These are phyloP conservation scores for Phytophthora europaea DNA, from an alignment of 352 stramenopile species.

Conservation along the genomic window DNA sequence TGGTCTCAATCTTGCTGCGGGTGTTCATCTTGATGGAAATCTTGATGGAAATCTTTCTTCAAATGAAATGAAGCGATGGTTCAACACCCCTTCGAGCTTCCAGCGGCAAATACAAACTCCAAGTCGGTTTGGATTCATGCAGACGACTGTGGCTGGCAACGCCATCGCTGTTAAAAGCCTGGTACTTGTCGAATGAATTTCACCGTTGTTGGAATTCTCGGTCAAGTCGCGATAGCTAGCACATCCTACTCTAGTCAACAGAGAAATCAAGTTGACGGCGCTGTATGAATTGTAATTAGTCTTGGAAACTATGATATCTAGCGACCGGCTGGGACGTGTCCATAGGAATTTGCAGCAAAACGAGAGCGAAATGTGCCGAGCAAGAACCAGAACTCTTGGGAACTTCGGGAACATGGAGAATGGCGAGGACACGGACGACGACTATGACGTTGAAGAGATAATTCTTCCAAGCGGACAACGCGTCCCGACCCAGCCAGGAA, in stretches of 20 bases:
- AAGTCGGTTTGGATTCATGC: background rate
- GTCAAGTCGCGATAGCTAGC: no score
- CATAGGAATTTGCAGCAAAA: background rate
- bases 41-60: background rate
- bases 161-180: no score
- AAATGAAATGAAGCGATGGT: conserved; percentile 1
- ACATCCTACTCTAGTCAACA: no score
- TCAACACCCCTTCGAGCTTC: conserved; percentile 4
- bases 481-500: background rate
- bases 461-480: background rate
- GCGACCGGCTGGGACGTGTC: background rate
- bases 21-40: conserved; percentile 20
- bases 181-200: background rate
- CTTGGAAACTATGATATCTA: background rate
- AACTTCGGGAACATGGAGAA: background rate
- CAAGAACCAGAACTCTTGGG: background rate
- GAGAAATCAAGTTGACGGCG: no score
- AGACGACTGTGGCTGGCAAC: no score
- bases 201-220: no score
- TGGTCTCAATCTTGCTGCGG: conserved; percentile 1
- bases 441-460: background rate
- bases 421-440: background rate
- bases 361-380: background rate
- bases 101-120: background rate
- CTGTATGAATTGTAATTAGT: no score